Evolutionary conservation across 2,329 filamentous ascomycete genomes (phyloP).

Genomic region (Colletotrichum incanum): DNA sequence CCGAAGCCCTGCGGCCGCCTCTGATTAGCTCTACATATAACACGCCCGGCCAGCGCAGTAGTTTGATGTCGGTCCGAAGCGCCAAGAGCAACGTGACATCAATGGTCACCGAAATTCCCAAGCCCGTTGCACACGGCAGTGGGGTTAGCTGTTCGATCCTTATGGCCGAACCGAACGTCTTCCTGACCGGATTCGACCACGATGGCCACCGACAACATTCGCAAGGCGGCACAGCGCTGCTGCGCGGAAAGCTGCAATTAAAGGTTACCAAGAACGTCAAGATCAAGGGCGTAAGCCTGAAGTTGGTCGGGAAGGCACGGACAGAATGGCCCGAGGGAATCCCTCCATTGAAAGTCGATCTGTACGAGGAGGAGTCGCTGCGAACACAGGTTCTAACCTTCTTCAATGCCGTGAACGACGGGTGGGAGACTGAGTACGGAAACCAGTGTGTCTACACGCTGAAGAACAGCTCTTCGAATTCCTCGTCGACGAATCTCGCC

Average conservation of each 20-base stretch:
- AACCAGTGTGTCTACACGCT: conserved; percentile 73
- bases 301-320: conserved; percentile 85
- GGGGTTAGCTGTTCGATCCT: conserved; percentile 82
- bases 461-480: conserved; percentile 56
- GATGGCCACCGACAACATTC: conserved; percentile 68
- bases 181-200: conserved; percentile 84
- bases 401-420: conserved; percentile 83
- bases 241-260: conserved; percentile 87
- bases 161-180: conserved; percentile 85
- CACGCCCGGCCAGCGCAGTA: conserved; percentile 59
- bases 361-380: conserved; percentile 87
- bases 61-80: conserved; percentile 66
- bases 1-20: conserved; percentile 40
- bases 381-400: conserved; percentile 93
- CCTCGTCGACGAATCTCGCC: conserved; percentile 51
- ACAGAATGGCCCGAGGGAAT: conserved; percentile 99
- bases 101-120: conserved; percentile 70
- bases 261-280: conserved; percentile 92
- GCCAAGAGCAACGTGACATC: conserved; percentile 68
- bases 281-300: conserved; percentile 90
- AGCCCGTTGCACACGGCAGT: conserved; percentile 84
- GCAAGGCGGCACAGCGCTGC: conserved; percentile 81
- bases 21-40: conserved; percentile 46
- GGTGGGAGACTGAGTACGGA: conserved; percentile 74
- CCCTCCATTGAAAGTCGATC: conserved; percentile 86